Evolutionary conservation across 2,329 filamentous ascomycete genomes (phyloP).

Genomic region (Hymenoscyphus scutula): DNA sequence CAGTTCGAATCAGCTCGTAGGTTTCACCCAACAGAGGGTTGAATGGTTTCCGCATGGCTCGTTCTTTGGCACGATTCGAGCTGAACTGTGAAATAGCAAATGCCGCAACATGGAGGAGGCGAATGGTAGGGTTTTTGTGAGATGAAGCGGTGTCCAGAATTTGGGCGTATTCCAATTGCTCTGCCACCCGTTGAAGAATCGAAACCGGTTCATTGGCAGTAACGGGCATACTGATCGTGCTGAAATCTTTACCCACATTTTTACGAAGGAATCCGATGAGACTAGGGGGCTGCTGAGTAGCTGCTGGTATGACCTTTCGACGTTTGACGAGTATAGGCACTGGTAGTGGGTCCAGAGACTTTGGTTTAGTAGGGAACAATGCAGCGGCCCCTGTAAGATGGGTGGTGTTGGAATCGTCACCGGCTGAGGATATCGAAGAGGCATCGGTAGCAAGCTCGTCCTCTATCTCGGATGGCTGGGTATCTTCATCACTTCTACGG

Average conservation of each 20-base stretch:
- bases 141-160: slow-evolving; percentile 75
- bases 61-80: slow-evolving; percentile 78
- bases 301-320: slow-evolving; percentile 66
- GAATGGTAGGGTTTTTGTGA: slow-evolving; percentile 59
- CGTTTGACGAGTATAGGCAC: slow-evolving; percentile 63
- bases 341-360: slow-evolving; percentile 74
- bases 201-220: slow-evolving; percentile 93
- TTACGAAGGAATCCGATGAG: slow-evolving; percentile 93
- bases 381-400: slow-evolving; percentile 58
- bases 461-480: slow-evolving; percentile 54
- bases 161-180: slow-evolving; percentile 86
- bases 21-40: slow-evolving; percentile 97
- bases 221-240: slow-evolving; percentile 95
- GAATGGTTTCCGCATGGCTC: slow-evolving; percentile 92
- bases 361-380: slow-evolving; percentile 74
- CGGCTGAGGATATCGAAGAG: slow-evolving; percentile 58
- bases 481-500: slow-evolving; percentile 68
- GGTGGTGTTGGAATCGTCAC: slow-evolving; percentile 50
- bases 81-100: slow-evolving; percentile 90
- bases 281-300: slow-evolving; percentile 80
- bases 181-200: slow-evolving; percentile 80
- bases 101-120: slow-evolving; percentile 80
- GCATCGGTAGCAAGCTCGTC: slow-evolving; percentile 47
- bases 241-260: slow-evolving; percentile 96
- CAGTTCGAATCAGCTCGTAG: slow-evolving; percentile 84